Conservation (phyloP, 306 rosid genomes). For the Datisca glomerata region DNA sequence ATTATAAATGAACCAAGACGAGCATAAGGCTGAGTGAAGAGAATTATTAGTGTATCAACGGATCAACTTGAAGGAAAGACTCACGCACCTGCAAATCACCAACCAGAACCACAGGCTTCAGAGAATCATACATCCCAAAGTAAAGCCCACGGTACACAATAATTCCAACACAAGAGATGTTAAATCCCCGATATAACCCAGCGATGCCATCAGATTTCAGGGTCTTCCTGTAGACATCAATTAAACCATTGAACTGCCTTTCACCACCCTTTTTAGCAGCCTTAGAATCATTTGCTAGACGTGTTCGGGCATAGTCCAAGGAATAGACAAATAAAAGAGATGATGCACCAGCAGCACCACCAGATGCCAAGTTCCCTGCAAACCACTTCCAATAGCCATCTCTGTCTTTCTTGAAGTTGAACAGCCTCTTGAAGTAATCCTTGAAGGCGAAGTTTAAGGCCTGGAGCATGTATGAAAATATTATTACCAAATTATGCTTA, state of each 20-base stretch:
- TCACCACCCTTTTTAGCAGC: too few species aligned
- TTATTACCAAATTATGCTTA: too few species aligned
- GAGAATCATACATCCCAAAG: conserved; percentile 87
- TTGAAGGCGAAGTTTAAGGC: conserved; percentile 85
- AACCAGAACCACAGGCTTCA: conserved; percentile 71
- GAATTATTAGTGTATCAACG: too few species aligned
- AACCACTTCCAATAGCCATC: too few species aligned
- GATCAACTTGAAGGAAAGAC: conserved; percentile 1
- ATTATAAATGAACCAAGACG: too few species aligned
- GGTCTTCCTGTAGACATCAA: conserved; percentile 78
- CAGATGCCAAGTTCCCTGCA: conserved; percentile 89
- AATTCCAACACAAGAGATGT: conserved; percentile 49
- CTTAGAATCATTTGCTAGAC: conserved; percentile 74
- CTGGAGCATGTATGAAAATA: conserved; percentile 42
- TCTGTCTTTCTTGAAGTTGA: conserved; percentile 73
- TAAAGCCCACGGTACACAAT: too few species aligned
- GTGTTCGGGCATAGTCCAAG: conserved; percentile 73
- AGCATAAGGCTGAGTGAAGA: too few species aligned
- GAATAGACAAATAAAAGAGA: conserved; percentile 74
- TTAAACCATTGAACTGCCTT: too few species aligned
- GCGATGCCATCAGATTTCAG: too few species aligned
- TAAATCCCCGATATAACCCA: conserved; percentile 90
- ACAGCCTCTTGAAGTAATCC: conserved; percentile 86
- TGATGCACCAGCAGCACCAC: conserved; percentile 89
- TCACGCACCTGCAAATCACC: conserved; percentile 57